Evolutionary conservation across 108 stramenopile species (phyloP).

Genomic region (Nitzschia sp.): DNA sequence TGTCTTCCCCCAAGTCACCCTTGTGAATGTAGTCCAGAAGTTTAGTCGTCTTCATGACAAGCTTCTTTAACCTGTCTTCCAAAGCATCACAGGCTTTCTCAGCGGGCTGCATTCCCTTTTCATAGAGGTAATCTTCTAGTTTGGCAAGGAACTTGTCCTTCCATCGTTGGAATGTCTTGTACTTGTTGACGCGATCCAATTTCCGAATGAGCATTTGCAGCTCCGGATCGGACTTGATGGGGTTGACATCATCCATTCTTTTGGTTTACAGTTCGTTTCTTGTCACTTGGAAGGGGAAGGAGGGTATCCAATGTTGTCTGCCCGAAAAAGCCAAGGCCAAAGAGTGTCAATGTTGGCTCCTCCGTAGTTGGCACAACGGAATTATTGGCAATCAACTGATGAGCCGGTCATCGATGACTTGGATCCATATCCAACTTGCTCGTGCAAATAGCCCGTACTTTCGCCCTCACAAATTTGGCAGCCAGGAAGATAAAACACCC

Average conservation of each 20-base stretch:
- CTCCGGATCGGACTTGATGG: constrained; percentile 15
- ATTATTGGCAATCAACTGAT: no score
- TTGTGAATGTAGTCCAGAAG: constrained; percentile 13
- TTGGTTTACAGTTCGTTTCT: no score
- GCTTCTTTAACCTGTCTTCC: constrained; percentile 1
- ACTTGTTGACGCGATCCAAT: constrained; percentile 22
- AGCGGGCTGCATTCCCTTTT: constrained; percentile 30
- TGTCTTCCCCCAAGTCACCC: constrained; percentile 31
- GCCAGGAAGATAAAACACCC: no score
- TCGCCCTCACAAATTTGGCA: no score
- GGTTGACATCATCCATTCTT: constrained; percentile 13
- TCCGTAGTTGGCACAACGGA: no score
- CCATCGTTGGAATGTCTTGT: constrained; percentile 27
- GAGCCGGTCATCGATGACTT: no score
- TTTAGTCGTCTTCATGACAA: neutral
- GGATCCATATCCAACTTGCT: no score
- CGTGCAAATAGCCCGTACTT: no score
- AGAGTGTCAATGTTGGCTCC: no score
- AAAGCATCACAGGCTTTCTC: constrained; percentile 17
- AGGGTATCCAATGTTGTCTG: no score
- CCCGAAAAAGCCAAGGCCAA: no score
- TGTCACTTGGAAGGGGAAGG: no score
- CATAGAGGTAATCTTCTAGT: constrained; percentile 26
- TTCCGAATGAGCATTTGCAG: constrained; percentile 16
- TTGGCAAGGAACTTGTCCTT: constrained; percentile 17